Evolutionary conservation across 305 asterid species (phyloP).

Genomic region (Fraxinus greggii): DNA sequence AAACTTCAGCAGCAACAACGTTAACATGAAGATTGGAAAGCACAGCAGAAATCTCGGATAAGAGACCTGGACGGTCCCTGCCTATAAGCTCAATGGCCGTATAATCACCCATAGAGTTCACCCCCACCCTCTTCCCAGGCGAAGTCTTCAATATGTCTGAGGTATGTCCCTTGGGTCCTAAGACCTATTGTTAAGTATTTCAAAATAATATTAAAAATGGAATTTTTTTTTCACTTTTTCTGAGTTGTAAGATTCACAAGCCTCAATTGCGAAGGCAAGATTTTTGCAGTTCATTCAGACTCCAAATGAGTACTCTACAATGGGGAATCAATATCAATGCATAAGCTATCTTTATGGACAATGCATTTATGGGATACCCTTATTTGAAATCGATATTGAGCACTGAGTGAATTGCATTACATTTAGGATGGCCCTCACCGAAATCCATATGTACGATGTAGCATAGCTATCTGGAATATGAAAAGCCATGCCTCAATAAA

Average conservation of each 20-base stretch:
- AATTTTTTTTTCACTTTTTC: not conserved
- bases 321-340: not conserved
- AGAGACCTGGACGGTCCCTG: constrained; percentile 82
- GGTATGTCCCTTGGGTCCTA: constrained; percentile 80
- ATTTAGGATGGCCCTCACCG: not conserved
- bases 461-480: not conserved
- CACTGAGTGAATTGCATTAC: not conserved
- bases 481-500: not conserved
- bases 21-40: constrained; percentile 80
- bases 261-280: not conserved
- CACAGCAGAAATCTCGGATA: constrained; percentile 82
- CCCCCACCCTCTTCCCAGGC: constrained; percentile 66
- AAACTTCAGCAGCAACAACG: constrained; percentile 85
- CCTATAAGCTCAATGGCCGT: constrained; percentile 87
- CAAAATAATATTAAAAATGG: constrained; percentile 16
- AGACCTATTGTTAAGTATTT: constrained; percentile 44
- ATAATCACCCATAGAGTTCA: constrained; percentile 61
- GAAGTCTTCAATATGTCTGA: constrained; percentile 56
- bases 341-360: not conserved
- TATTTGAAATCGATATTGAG: not conserved
- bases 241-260: not conserved
- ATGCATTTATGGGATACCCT: not conserved
- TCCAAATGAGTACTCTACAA: not conserved
- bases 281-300: constrained; percentile 7
- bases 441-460: not conserved